Evolutionary conservation across 352 stramenopile species (phyloP).

Genomic region (Globisporangium emineosum): DNA sequence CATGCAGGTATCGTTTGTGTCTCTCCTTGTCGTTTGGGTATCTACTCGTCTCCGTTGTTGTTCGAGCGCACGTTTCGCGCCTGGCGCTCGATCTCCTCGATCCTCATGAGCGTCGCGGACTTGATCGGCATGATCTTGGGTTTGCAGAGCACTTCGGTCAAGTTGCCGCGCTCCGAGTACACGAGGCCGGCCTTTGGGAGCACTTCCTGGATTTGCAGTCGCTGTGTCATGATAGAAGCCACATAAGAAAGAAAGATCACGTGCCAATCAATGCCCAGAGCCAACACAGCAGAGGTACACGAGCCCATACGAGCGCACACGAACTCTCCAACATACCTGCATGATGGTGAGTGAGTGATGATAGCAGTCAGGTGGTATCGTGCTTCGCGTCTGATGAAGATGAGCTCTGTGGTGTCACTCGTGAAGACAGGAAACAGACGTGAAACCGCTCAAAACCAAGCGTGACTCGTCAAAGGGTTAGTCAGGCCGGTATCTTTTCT

Average conservation of each 20-base stretch:
- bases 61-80: constrained; percentile 32
- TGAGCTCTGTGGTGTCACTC: not conserved
- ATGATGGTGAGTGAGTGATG: not conserved
- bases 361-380: not conserved
- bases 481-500: not conserved
- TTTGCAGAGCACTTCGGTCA: constrained; percentile 86
- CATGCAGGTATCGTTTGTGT: constrained; percentile 4
- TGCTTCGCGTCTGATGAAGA: not conserved
- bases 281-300: not conserved
- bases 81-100: constrained; percentile 85
- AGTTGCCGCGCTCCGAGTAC: constrained; percentile 84
- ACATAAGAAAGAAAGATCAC: not conserved
- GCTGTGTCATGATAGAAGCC: constrained; percentile 26
- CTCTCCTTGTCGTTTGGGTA: not conserved
- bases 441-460: not conserved
- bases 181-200: constrained; percentile 86
- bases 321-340: not conserved
- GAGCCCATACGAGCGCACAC: not conserved
- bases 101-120: constrained; percentile 75
- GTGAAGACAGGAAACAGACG: not conserved
- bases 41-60: constrained; percentile 2
- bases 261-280: not conserved
- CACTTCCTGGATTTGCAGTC: constrained; percentile 79
- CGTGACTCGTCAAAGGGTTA: constrained; percentile 4
- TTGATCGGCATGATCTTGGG: constrained; percentile 91